Evolutionary conservation across 345 rosid species (phyloP).

Genomic region (Mangifera indica): DNA sequence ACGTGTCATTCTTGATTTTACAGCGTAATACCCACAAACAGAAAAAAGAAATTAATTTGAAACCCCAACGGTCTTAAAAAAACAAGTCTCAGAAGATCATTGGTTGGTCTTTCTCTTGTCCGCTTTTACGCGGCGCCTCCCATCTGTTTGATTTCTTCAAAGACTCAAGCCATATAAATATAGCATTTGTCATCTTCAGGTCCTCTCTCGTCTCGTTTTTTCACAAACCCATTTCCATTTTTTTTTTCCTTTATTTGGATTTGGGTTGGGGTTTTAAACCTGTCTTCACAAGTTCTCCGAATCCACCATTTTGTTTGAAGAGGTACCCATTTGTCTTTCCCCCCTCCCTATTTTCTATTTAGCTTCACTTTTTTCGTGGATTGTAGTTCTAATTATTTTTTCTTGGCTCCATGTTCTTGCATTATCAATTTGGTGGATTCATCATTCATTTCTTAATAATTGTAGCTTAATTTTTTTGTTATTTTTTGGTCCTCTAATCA

Average conservation of each 20-base stretch:
- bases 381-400: background rate
- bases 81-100: background rate
- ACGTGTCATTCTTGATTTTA: background rate
- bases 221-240: conserved; percentile 18
- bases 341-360: background rate
- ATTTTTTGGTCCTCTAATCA: background rate
- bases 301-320: no score
- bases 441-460: background rate
- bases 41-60: background rate
- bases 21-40: background rate
- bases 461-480: background rate
- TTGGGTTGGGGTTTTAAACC: conserved; percentile 19
- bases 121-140: conserved; percentile 31
- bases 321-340: conserved; percentile 8
- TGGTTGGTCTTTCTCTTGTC: background rate
- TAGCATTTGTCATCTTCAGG: background rate
- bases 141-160: conserved; percentile 32
- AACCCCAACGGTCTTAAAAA: background rate
- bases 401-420: background rate
- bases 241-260: background rate
- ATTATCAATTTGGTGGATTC: background rate
- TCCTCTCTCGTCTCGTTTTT: background rate
- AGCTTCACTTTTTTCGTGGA: no score
- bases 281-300: background rate
- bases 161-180: background rate